Evolutionary conservation across 2,329 filamentous ascomycete genomes (phyloP), one percentile per base, ranked within the genome.

Genomic region (Sarocladiaceae sp.): DNA sequence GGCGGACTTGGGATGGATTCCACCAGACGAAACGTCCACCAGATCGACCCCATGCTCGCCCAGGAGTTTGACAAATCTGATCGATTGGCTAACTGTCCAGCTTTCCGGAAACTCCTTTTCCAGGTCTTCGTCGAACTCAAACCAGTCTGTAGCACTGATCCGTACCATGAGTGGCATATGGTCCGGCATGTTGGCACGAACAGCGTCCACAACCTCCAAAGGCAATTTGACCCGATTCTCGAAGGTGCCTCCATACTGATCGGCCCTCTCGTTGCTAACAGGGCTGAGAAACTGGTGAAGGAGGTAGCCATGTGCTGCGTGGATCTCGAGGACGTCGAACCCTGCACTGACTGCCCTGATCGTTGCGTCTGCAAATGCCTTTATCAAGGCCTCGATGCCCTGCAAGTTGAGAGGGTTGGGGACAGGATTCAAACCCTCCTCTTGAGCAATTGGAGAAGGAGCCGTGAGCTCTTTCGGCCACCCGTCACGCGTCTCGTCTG

Each of bases 241-340:
- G 49, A 82, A 82, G 34, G 66, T 73, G 4, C 81, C 81, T 33
- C 81, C 81, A 55, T 84, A 85, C 45, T 70, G 55, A 57, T 84
- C 81, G 0, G 69, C 83, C 11, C 85, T 74, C 33, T 74, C 64
- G 64, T 91, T 90, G 37, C 70, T 69, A 2, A 73, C 72, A 0
- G 85, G 83, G 2, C 76, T 81, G n/a, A 88, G 47, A 67, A 89
- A 90, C 3, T 68, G 63, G 56, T 81, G 78, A 0, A 89, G 63
- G 1, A 91, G 71, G 58, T 89, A 90, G 2, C 85, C 85, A 56
- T 90, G 85, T 0, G 85, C 86, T 50, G 73, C 75, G 65, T 90
- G 85, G 44, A 91, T 78, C 61, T 79, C 80, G 15, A 85, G 45
- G 16, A 51, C 52, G 55, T 88, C 83, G 32, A 83, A 82, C 0